Evolutionary conservation across 2,329 filamentous ascomycete genomes (phyloP).

Genomic region (Bertia moriformis): DNA sequence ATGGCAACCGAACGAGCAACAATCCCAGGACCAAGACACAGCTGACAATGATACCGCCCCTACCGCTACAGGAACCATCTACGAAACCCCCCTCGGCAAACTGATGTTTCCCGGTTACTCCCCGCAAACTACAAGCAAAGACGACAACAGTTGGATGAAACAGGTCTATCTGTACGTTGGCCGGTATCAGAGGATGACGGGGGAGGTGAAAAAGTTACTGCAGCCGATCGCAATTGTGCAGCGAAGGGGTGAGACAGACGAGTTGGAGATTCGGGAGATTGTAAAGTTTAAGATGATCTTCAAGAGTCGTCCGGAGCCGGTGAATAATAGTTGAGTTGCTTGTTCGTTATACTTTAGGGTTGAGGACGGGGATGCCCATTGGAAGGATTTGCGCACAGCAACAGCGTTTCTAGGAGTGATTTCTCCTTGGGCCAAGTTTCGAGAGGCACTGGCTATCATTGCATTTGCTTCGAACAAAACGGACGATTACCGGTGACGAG

Average conservation of each 20-base stretch:
- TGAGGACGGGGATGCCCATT: too few relatives aligned
- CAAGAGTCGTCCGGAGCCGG: conserved; percentile 70
- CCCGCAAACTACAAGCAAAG: conserved; percentile 23
- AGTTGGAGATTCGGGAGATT: conserved; percentile 75
- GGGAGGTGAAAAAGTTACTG: conserved; percentile 76
- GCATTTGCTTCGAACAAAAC: too few relatives aligned
- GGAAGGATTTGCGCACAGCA: too few relatives aligned
- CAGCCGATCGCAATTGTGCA: conserved; percentile 68
- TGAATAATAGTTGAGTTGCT: conserved; percentile 21
- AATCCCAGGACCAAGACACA: conserved; percentile 15
- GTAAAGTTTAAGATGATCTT: conserved; percentile 80
- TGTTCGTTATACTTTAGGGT: too few relatives aligned
- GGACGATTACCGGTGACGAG: too few relatives aligned
- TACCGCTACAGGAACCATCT: background rate
- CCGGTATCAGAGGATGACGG: conserved; percentile 72
- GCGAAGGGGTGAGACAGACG: conserved; percentile 24
- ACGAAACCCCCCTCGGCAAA: conserved; percentile 45
- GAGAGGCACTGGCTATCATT: too few relatives aligned
- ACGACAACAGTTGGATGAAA: conserved; percentile 72
- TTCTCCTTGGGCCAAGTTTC: too few relatives aligned
- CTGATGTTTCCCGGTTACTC: conserved; percentile 68
- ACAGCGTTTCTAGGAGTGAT: too few relatives aligned
- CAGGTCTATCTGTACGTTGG: conserved; percentile 78
- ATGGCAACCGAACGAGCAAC: too few relatives aligned
- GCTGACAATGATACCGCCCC: conserved; percentile 11